Conservation (phyloP, 1,284 basidiomycete genomes). For the Apiotrichum laibachii region DNA sequence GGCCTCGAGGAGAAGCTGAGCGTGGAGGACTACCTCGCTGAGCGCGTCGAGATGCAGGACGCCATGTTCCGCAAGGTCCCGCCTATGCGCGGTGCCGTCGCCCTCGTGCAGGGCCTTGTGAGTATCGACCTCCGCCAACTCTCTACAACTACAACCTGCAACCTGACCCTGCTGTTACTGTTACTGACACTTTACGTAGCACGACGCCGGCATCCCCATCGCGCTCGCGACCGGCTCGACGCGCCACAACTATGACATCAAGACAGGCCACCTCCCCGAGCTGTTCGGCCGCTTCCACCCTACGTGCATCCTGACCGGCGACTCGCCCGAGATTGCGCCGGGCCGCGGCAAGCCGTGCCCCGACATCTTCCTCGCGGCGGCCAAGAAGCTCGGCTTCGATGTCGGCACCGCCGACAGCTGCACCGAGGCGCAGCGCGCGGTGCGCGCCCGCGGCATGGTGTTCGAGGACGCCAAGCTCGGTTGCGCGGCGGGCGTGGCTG, state of each 20-base stretch:
- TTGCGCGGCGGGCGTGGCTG: constrained; percentile 46
- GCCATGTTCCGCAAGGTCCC: constrained; percentile 44
- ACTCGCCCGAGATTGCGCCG: constrained; percentile 45
- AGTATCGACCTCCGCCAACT: constrained; percentile 20
- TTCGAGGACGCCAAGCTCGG: constrained; percentile 51
- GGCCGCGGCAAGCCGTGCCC: constrained; percentile 49
- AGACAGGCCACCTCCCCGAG: constrained; percentile 51
- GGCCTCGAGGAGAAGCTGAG: constrained; percentile 42
- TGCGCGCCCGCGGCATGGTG: constrained; percentile 44
- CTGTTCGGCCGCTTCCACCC: constrained; percentile 48
- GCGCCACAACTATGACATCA: constrained; percentile 35
- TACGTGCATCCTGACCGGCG: constrained; percentile 44
- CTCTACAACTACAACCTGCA: too few species aligned
- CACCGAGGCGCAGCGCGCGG: constrained; percentile 34
- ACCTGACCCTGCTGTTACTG: too few species aligned
- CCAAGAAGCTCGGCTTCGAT: constrained; percentile 43
- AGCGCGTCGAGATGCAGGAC: constrained; percentile 45
- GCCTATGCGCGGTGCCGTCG: constrained; percentile 48
- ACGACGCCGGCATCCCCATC: constrained; percentile 46
- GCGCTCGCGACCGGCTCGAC: constrained; percentile 51
- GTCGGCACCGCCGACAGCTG: constrained; percentile 43
- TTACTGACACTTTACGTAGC: constrained; percentile 21
- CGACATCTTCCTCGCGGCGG: constrained; percentile 52
- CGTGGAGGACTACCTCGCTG: constrained; percentile 46
- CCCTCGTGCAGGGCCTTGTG: constrained; percentile 45